A percentile compares a stretch with the other conserved stretches of the same genome.
phyloP scores from a whole-genome alignment of 345 rosid species.

The Litchi chinensis region DNA sequence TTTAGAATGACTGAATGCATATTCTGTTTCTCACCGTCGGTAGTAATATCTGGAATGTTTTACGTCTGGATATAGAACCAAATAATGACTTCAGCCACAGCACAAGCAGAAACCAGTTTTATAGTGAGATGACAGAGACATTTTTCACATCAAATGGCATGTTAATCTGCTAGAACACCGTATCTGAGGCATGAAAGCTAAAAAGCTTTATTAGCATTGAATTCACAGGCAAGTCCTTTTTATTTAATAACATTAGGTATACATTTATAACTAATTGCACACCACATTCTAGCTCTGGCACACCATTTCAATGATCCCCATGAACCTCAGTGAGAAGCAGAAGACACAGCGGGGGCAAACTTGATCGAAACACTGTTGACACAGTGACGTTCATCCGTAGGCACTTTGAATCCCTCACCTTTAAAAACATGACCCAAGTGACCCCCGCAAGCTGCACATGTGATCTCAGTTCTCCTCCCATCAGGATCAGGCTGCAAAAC shows the following conservation, averaged over 20 bases:
- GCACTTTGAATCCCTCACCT: conserved; percentile 69
- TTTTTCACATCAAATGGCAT: not conserved
- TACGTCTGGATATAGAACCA: too few species aligned
- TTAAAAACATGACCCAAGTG: conserved; percentile 82
- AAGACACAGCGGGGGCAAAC: conserved; percentile 47
- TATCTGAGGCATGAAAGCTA: not conserved
- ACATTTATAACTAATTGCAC: not conserved
- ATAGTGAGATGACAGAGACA: too few species aligned
- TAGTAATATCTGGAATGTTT: too few species aligned
- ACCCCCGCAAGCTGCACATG: conserved; percentile 78
- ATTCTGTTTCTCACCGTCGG: too few species aligned
- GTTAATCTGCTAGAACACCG: not conserved
- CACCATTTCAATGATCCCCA: not conserved
- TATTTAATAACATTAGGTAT: not conserved
- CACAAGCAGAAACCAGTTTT: not conserved
- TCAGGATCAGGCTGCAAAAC: conserved; percentile 73
- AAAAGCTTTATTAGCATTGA: not conserved
- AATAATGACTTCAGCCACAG: not conserved
- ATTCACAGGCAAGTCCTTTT: not conserved
- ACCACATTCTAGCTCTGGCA: conserved; percentile 27
- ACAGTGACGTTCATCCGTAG: conserved; percentile 69
- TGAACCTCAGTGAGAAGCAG: conserved; percentile 27
- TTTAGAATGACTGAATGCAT: too few species aligned
- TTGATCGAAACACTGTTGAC: conserved; percentile 73
- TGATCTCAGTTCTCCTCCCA: conserved; percentile 67